These are phyloP conservation scores for Salix udensis DNA, from an alignment of 345 rosid species.

Conservation along the genomic window DNA sequence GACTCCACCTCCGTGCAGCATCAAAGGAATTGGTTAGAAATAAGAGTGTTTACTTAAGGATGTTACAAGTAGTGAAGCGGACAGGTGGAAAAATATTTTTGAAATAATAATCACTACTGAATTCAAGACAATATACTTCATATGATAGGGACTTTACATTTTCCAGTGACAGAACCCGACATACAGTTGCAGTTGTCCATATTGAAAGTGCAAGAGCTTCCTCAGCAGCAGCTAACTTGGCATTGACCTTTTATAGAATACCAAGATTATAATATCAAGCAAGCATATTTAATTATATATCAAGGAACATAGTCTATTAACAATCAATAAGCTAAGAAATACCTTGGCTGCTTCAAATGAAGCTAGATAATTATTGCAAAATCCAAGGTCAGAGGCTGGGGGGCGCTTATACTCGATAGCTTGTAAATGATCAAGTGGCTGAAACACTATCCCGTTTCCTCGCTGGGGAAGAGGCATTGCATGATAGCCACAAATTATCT, in stretches of 20 bases:
- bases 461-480: constrained; percentile 57
- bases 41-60: not conserved
- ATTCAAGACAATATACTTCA: constrained; percentile 20
- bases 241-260: constrained; percentile 48
- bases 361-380: constrained; percentile 39
- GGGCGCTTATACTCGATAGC: constrained; percentile 72
- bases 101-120: not conserved
- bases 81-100: not conserved
- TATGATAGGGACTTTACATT: constrained; percentile 51
- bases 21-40: not conserved
- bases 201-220: constrained; percentile 83
- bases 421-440: constrained; percentile 88
- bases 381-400: constrained; percentile 52
- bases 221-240: constrained; percentile 77
- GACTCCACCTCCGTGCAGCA: not conserved
- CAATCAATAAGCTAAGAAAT: constrained; percentile 12
- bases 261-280: constrained; percentile 14
- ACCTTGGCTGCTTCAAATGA: constrained; percentile 68
- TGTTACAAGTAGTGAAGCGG: too few relatives aligned
- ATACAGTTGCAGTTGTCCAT: constrained; percentile 97
- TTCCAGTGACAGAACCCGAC: constrained; percentile 89
- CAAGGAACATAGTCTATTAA: constrained; percentile 15
- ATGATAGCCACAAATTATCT: constrained; percentile 84
- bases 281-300: not conserved
- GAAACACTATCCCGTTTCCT: constrained; percentile 67